Evolutionary conservation across 352 stramenopile species (phyloP).

Genomic region (Phytopythium cucurbitacearum): DNA sequence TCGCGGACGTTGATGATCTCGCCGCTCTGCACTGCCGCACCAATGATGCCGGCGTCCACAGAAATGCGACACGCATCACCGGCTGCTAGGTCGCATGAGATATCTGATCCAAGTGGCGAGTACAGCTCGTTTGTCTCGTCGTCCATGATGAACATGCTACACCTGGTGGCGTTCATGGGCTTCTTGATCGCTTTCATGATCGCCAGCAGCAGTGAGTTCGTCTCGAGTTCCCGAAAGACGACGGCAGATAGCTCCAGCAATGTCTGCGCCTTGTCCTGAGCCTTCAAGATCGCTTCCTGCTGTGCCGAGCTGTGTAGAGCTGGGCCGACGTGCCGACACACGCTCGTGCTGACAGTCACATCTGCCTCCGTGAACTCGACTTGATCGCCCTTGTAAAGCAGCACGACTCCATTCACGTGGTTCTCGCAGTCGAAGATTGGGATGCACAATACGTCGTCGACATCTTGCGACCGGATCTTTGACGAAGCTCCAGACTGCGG

Average conservation of each 20-base stretch:
- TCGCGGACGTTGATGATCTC: constrained; percentile 78
- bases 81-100: constrained; percentile 30
- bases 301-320: constrained; percentile 54
- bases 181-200: constrained; percentile 52
- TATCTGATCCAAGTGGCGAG: constrained; percentile 40
- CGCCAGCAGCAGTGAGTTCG: constrained; percentile 43
- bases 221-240: constrained; percentile 62
- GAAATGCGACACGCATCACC: constrained; percentile 47
- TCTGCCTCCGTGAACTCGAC: constrained; percentile 44
- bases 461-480: constrained; percentile 12
- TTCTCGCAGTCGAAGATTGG: constrained; percentile 39
- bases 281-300: constrained; percentile 49
- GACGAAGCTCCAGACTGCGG: constrained; percentile 1
- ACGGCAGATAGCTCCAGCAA: constrained; percentile 59
- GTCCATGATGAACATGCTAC: constrained; percentile 67
- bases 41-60: constrained; percentile 35
- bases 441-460: constrained; percentile 43
- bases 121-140: constrained; percentile 53
- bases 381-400: constrained; percentile 39
- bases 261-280: constrained; percentile 61
- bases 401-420: constrained; percentile 54
- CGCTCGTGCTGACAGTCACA: constrained; percentile 42
- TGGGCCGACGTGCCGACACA: constrained; percentile 51
- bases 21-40: constrained; percentile 54
- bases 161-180: constrained; percentile 45